Evolutionary conservation across 176 grass and related monocot genomes (phyloP).

Genomic region (Pontederia paniculata): DNA sequence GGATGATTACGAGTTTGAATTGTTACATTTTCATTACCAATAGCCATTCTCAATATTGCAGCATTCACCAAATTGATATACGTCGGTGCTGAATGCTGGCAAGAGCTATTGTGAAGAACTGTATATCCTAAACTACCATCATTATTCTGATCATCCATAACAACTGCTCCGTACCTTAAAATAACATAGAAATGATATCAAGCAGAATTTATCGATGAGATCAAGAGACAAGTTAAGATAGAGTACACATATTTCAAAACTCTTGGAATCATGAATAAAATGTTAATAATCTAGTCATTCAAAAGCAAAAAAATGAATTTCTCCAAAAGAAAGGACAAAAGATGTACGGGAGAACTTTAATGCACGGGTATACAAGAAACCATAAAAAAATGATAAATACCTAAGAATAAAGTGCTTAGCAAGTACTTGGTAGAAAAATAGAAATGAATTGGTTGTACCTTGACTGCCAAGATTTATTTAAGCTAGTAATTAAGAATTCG

Average conservation of each 20-base stretch:
- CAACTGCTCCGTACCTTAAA: slow-evolving; percentile 38
- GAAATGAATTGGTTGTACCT: slow-evolving; percentile 11
- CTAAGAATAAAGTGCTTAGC: background rate
- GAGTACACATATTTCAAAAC: no score
- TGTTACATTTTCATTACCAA: slow-evolving; percentile 26
- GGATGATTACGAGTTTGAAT: slow-evolving; percentile 37
- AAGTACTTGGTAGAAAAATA: background rate
- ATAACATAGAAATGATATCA: slow-evolving; percentile 6
- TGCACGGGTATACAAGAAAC: background rate
- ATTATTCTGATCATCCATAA: slow-evolving; percentile 32
- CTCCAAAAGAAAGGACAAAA: no score
- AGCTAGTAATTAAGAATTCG: slow-evolving; percentile 39
- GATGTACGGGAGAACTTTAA: background rate
- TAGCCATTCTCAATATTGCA: slow-evolving; percentile 32
- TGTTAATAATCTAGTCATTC: no score
- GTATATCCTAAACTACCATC: slow-evolving; percentile 33
- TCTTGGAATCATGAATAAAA: no score
- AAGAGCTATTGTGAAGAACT: slow-evolving; percentile 42
- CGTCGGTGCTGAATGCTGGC: slow-evolving; percentile 39
- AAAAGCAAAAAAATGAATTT: no score
- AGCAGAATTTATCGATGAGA: background rate
- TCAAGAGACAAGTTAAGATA: background rate
- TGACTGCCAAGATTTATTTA: slow-evolving; percentile 42
- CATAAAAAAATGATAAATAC: background rate
- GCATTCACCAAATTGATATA: slow-evolving; percentile 42